phyloP scores from a whole-genome alignment of 2,329 filamentous ascomycete genomes.

The Colletotrichum noveboracense region DNA sequence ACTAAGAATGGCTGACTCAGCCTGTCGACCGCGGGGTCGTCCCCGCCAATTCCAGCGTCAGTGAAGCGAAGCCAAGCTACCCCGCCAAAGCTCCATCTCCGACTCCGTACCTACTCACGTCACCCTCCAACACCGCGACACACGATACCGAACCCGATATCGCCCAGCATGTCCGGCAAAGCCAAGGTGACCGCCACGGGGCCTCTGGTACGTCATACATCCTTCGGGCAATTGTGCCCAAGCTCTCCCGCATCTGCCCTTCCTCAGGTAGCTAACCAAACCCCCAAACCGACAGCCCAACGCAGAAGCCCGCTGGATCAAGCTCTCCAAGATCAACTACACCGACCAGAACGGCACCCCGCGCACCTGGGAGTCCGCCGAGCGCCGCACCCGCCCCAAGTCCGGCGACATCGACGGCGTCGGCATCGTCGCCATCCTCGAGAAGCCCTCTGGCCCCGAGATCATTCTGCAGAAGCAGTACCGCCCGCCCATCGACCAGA shows the following conservation, averaged over 20 bases:
- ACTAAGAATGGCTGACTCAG: neutral
- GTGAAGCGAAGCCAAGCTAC: neutral
- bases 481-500: constrained; percentile 63
- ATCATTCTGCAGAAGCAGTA: constrained; percentile 72
- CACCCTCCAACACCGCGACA: neutral
- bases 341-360: constrained; percentile 63
- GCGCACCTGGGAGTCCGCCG: constrained; percentile 75
- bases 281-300: constrained; percentile 41
- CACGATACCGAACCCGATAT: neutral
- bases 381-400: constrained; percentile 70
- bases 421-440: constrained; percentile 73
- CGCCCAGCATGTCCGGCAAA: neutral
- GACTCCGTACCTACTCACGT: neutral
- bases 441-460: constrained; percentile 57
- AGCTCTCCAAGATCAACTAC: constrained; percentile 68
- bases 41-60: neutral
- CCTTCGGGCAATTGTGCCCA: neutral
- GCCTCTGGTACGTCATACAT: constrained; percentile 44
- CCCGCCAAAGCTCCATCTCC: neutral
- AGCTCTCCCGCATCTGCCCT: neutral
- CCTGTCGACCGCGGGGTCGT: neutral
- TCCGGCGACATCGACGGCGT: constrained; percentile 72
- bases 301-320: constrained; percentile 64
- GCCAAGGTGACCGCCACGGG: constrained; percentile 46
- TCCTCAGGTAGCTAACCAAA: neutral